Evolutionary conservation across 345 rosid genomes (phyloP).

Genomic region (Syzygium aromaticum): DNA sequence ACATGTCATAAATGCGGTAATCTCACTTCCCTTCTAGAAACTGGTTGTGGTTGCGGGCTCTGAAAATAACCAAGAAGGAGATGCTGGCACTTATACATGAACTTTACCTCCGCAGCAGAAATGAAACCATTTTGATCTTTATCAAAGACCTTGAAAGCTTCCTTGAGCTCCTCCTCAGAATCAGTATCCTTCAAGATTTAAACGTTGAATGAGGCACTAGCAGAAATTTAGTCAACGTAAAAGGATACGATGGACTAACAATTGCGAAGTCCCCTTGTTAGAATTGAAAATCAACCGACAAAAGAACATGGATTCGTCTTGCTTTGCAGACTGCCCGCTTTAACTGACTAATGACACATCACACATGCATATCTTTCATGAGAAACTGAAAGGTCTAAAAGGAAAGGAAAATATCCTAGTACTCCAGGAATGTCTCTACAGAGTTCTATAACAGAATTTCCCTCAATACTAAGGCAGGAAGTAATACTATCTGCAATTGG

Average conservation of each 20-base stretch:
- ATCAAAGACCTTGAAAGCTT: conserved; percentile 38
- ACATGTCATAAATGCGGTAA: not conserved
- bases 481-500: not conserved
- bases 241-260: not conserved
- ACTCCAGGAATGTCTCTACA: not conserved
- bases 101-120: conserved; percentile 32
- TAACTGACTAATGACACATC: not conserved
- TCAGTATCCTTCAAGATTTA: conserved; percentile 27
- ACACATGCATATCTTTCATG: not conserved
- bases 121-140: conserved; percentile 46
- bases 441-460: not conserved
- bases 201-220: not conserved
- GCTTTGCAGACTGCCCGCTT: not conserved
- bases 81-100: not conserved
- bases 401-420: not conserved
- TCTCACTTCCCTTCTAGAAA: not conserved
- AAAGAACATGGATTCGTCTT: not conserved
- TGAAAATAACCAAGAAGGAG: not conserved
- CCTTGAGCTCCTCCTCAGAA: conserved; percentile 36
- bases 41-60: not conserved
- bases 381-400: not conserved
- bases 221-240: not conserved
- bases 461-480: not conserved
- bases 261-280: not conserved
- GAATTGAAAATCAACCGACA: not conserved